Conservation (phyloP, 352 stramenopile species). For the Globisporangium nodosum region DNA sequence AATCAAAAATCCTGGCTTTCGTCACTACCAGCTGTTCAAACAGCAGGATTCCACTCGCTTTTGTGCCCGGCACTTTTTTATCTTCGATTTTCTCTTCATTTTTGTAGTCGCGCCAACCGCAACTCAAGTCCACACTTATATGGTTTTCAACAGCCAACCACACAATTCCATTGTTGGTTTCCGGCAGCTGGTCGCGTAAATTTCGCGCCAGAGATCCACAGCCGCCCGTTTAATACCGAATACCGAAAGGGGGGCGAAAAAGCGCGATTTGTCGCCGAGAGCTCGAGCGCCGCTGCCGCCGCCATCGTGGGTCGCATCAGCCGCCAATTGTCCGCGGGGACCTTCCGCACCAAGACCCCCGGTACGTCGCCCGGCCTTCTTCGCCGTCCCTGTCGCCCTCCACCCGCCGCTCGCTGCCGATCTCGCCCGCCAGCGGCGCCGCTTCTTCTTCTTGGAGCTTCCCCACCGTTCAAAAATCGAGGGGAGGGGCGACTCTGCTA, state of each 20-base stretch:
- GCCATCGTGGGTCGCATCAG: not conserved
- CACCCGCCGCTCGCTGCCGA: conserved; percentile 31
- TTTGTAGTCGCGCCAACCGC: not conserved
- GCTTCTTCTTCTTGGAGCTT: no score
- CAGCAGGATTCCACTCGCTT: not conserved
- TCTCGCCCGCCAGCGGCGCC: no score
- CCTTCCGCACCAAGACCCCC: not conserved
- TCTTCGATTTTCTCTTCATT: not conserved
- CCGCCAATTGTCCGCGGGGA: not conserved
- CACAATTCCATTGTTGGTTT: not conserved
- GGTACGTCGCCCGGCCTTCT: not conserved
- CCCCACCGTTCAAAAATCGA: conserved; percentile 2
- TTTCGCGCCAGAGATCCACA: not conserved
- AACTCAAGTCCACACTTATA: not conserved
- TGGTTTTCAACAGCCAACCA: not conserved
- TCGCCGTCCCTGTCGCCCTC: not conserved
- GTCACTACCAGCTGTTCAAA: not conserved
- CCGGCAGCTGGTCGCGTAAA: not conserved
- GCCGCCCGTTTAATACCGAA: not conserved
- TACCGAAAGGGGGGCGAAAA: not conserved
- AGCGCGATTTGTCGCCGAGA: not conserved
- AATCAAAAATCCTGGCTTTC: no score
- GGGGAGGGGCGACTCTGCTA: not conserved
- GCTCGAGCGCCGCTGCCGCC: no score
- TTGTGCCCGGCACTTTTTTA: not conserved